Evolutionary conservation across 2,329 filamentous ascomycete genomes (phyloP).

Genomic region (Beauveria medogensis): DNA sequence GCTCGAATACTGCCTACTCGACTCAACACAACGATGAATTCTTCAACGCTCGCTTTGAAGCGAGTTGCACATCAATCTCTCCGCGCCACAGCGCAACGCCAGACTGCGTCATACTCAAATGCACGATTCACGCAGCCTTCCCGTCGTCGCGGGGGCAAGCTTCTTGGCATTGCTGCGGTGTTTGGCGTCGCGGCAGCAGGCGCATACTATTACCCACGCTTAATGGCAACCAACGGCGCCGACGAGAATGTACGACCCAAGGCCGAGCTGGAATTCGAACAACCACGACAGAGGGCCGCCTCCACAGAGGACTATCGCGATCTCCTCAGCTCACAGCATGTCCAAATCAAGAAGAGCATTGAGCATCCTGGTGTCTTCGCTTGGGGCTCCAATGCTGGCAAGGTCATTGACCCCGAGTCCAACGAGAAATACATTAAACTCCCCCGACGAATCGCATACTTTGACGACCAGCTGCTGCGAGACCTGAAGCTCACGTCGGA

Average conservation of each 20-base stretch:
- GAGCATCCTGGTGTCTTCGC: slow-evolving; percentile 82
- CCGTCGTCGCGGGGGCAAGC: slow-evolving; percentile 20
- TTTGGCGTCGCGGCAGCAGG: slow-evolving; percentile 32
- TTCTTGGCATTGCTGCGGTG: slow-evolving; percentile 24
- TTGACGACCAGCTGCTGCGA: slow-evolving; percentile 74
- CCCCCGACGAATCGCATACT: slow-evolving; percentile 70
- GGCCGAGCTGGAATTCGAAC: slow-evolving; percentile 60
- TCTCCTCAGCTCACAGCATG: slow-evolving; percentile 73
- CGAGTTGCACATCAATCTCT: not conserved
- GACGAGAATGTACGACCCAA: slow-evolving; percentile 19
- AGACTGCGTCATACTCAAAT: not conserved
- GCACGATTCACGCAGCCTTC: slow-evolving; percentile 12
- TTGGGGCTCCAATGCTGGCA: slow-evolving; percentile 83
- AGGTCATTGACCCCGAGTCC: slow-evolving; percentile 78
- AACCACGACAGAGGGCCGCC: slow-evolving; percentile 45
- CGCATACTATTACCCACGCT: slow-evolving; percentile 29
- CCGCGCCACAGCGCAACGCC: slow-evolving; percentile 4
- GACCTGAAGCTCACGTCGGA: slow-evolving; percentile 78
- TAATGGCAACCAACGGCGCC: slow-evolving; percentile 22
- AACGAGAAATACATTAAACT: slow-evolving; percentile 70
- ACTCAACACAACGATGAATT: not conserved
- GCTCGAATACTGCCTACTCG: not conserved
- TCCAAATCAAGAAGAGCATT: slow-evolving; percentile 78
- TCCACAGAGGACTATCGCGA: slow-evolving; percentile 68
- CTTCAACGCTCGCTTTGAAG: not conserved